phyloP scores from a whole-genome alignment of 2,329 filamentous ascomycete species.

The Emmonsiellopsis sp. region DNA sequence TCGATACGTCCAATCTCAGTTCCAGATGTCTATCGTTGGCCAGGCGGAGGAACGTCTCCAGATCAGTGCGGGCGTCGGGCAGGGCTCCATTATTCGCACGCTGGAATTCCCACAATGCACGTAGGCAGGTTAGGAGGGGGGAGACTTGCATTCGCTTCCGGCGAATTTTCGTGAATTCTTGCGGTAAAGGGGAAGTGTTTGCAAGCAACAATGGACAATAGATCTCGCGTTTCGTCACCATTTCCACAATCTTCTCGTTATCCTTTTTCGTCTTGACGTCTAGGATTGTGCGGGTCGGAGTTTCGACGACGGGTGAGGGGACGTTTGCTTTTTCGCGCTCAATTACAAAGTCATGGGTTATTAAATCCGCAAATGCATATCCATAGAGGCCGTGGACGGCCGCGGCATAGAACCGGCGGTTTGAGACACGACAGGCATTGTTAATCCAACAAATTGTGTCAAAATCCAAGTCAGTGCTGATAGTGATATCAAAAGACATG shows the following conservation, averaged over 20 bases:
- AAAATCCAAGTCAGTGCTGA: conserved; percentile 80
- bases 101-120: conserved; percentile 84
- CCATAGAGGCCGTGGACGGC: conserved; percentile 84
- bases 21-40: conserved; percentile 70
- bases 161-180: conserved; percentile 59
- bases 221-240: conserved; percentile 82
- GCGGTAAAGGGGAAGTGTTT: conserved; percentile 64
- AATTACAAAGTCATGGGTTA: conserved; percentile 81
- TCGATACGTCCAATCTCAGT: conserved; percentile 59
- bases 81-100: conserved; percentile 45
- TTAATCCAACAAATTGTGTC: conserved; percentile 69
- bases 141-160: conserved; percentile 65
- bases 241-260: conserved; percentile 65
- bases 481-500: conserved; percentile 68
- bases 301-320: conserved; percentile 54
- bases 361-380: conserved; percentile 88
- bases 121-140: conserved; percentile 72
- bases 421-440: conserved; percentile 68
- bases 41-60: conserved; percentile 66
- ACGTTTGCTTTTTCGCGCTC: conserved; percentile 76
- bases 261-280: conserved; percentile 60
- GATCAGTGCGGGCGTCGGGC: conserved; percentile 52
- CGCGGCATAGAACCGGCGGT: conserved; percentile 79
- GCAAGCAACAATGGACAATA: conserved; percentile 86
- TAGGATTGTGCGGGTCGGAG: conserved; percentile 66